Evolutionary conservation across 768 basidiomycete species (phyloP), one percentile per base, ranked within the genome.

Genomic region (Serendipita sp.): DNA sequence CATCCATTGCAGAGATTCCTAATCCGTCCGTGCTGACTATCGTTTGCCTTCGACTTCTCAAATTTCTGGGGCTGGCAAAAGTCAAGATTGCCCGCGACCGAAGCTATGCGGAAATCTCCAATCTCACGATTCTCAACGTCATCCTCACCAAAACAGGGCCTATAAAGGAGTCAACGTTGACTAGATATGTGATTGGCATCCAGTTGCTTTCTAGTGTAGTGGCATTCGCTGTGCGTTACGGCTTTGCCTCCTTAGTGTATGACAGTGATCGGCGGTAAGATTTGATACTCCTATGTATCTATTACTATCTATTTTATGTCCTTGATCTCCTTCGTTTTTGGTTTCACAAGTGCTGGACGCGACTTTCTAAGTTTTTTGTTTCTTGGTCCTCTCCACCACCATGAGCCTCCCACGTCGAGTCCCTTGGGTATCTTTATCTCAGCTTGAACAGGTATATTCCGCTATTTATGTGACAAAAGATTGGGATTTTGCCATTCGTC

Each of bases 51-150:
- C 78, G 77, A 23, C 68, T 83, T 16, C 73, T 96, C 60, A 78
- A 85, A 2, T 68, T 76, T 0, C 71, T 96, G 8, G 81, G 88
- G 3, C 75, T 94, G 18, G 84, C 89, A 35, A 75, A 84, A 36
- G 75, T 96, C 3, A 83, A 80, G 34, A 67, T 76, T 16, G 79
- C 85, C 69, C 75, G 80, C 70, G 48, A 84, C 77, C 28, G 83
- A 83, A 10, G 73, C 72, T 30, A 85, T 96, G 68, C 71, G 78
- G 2, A 85, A 87, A 66, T 80, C 84, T 92, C 89, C 41, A 99
- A 99, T 73, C 75, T 98, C 66, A 99, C 96, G 0, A 85, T 99
- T 66, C 77, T 95, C 36, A 98, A 96, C 72, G 81, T 88, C 64
- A 79, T 96, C 64, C 79, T 99, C 35, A 75, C 95, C 28, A 79